Percentiles rank a stretch among this genome's conserved stretches.
phyloP scores from a whole-genome alignment of 2,329 filamentous ascomycete genomes.

The Penicillium sp. region DNA sequence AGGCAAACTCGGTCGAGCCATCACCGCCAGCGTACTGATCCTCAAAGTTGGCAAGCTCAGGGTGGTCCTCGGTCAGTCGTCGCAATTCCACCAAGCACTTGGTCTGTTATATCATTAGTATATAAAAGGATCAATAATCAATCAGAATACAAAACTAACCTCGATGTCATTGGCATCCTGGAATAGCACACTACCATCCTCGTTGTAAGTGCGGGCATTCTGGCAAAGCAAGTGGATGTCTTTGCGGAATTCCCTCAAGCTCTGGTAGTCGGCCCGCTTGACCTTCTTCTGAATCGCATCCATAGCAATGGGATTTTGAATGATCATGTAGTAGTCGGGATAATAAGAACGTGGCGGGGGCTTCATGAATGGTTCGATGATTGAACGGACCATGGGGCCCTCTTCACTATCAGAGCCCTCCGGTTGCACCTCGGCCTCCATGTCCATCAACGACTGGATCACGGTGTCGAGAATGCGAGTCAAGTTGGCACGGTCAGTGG shows the following conservation, averaged over 20 bases:
- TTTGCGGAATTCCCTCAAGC: conserved; percentile 72
- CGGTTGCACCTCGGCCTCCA: conserved; percentile 70
- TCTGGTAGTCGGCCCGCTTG: conserved; percentile 90
- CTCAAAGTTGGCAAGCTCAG: conserved; percentile 58
- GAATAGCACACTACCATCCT: conserved; percentile 89
- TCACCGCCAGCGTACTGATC: conserved; percentile 50
- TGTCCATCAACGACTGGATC: conserved; percentile 75
- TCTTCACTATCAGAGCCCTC: conserved; percentile 54
- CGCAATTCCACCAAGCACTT: conserved; percentile 53
- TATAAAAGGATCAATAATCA: neutral
- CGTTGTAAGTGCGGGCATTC: conserved; percentile 95
- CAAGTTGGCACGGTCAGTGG: conserved; percentile 70
- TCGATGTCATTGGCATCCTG: conserved; percentile 90
- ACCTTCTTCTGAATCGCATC: conserved; percentile 92
- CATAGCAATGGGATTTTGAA: conserved; percentile 91
- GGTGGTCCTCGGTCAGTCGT: conserved; percentile 54
- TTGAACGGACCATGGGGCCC: conserved; percentile 64
- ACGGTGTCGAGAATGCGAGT: conserved; percentile 75
- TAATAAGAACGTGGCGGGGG: conserved; percentile 85
- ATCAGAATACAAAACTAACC: conserved; percentile 60
- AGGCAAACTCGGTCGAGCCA: conserved; percentile 51
- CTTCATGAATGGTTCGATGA: conserved; percentile 93
- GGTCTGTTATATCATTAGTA: conserved; percentile 34
- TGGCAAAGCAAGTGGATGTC: conserved; percentile 82
- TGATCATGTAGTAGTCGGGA: conserved; percentile 92